These are phyloP conservation scores for Vigna hirtella DNA, from an alignment of 306 rosid species.

Conservation along the genomic window DNA sequence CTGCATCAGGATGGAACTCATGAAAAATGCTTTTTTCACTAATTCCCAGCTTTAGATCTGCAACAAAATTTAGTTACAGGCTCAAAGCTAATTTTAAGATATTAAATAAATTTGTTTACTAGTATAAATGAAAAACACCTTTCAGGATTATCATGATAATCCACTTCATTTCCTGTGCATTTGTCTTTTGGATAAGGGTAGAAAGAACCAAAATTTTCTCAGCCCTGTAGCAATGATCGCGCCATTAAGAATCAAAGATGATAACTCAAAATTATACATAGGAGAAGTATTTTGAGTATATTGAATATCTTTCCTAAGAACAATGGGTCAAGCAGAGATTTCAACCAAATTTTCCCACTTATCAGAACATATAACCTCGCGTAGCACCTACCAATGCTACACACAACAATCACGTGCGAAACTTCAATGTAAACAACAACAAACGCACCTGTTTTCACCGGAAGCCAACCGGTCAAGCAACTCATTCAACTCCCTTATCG, in stretches of 20 bases:
- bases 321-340: no score
- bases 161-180: conserved; percentile 99
- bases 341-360: neutral
- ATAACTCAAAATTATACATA: no score
- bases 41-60: conserved; percentile 91
- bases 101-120: conserved; percentile 27
- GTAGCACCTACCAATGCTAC: neutral
- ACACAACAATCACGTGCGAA: neutral
- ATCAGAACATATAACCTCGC: conserved; percentile 1
- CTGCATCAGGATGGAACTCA: conserved; percentile 98
- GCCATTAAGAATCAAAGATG: conserved; percentile 26
- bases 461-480: conserved; percentile 83
- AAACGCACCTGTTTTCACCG: conserved; percentile 68
- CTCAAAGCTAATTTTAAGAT: conserved; percentile 18
- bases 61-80: conserved; percentile 32
- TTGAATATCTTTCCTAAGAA: no score
- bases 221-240: conserved; percentile 57
- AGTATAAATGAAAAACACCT: conserved; percentile 57
- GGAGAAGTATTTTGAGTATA: no score
- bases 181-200: conserved; percentile 79
- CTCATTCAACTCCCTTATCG: conserved; percentile 78
- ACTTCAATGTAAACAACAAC: neutral
- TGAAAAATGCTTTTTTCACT: conserved; percentile 95
- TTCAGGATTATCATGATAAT: conserved; percentile 92
- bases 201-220: conserved; percentile 82